phyloP scores from a whole-genome alignment of 2,329 filamentous ascomycete genomes.

The Truncatella angustata region DNA sequence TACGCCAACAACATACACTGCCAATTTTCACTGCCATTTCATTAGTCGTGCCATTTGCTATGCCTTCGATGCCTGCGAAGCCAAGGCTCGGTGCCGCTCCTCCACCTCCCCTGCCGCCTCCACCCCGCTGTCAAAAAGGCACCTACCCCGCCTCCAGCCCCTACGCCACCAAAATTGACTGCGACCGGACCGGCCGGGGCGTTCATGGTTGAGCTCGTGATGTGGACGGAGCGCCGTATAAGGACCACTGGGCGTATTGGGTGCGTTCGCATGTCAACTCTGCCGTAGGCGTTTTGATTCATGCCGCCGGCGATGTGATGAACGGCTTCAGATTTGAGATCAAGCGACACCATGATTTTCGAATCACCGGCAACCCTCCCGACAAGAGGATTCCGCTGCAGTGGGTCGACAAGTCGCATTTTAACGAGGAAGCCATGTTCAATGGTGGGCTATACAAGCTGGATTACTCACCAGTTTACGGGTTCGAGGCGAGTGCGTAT shows the following conservation, averaged over 20 bases:
- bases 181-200: neutral
- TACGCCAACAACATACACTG: too few relatives aligned
- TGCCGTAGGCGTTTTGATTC: neutral
- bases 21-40: too few relatives aligned
- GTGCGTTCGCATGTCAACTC: neutral
- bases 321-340: neutral
- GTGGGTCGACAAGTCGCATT: slow-evolving; percentile 24
- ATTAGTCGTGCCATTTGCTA: too few relatives aligned
- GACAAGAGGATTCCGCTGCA: slow-evolving; percentile 26
- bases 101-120: too few relatives aligned
- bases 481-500: slow-evolving; percentile 23
- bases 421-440: slow-evolving; percentile 25
- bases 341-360: slow-evolving; percentile 22
- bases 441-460: slow-evolving; percentile 19
- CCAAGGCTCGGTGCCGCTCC: too few relatives aligned
- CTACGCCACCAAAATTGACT: too few relatives aligned
- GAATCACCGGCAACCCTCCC: slow-evolving; percentile 10
- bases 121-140: too few relatives aligned
- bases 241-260: neutral
- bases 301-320: neutral
- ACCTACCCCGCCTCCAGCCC: too few relatives aligned
- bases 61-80: too few relatives aligned
- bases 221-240: neutral
- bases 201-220: neutral
- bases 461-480: slow-evolving; percentile 22